Conservation (phyloP, 2,329 filamentous ascomycete species). For the Colletotrichum noveboracense region DNA sequence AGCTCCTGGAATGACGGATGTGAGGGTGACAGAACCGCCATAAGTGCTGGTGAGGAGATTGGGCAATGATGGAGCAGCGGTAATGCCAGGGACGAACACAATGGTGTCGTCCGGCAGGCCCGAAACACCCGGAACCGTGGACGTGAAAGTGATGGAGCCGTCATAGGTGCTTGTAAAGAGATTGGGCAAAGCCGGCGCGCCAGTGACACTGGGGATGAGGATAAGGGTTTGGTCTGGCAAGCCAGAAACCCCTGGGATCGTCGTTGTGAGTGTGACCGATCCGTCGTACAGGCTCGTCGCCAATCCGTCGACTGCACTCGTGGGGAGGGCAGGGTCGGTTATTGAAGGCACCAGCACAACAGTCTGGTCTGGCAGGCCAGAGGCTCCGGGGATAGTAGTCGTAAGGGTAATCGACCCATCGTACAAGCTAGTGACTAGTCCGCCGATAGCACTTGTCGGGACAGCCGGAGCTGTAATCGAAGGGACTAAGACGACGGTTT, state of each 20-base stretch:
- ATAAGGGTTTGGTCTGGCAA: background rate
- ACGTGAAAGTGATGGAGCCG: conserved; percentile 1
- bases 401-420: background rate
- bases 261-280: background rate
- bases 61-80: background rate
- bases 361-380: background rate
- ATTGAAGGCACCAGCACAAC: background rate
- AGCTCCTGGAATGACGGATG: background rate
- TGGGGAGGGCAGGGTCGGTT: background rate
- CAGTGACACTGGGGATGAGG: background rate
- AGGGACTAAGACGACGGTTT: background rate
- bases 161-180: background rate
- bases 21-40: background rate
- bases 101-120: background rate
- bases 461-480: background rate
- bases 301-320: background rate
- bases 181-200: background rate
- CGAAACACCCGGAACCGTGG: background rate
- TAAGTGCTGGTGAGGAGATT: background rate
- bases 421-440: background rate
- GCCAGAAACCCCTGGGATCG: background rate
- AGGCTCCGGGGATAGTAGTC: background rate
- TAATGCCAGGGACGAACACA: background rate
- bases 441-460: background rate
- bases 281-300: conserved; percentile 8